phyloP scores from a whole-genome alignment of 2,329 filamentous ascomycete species.

The Aspergillus quadricinctus region DNA sequence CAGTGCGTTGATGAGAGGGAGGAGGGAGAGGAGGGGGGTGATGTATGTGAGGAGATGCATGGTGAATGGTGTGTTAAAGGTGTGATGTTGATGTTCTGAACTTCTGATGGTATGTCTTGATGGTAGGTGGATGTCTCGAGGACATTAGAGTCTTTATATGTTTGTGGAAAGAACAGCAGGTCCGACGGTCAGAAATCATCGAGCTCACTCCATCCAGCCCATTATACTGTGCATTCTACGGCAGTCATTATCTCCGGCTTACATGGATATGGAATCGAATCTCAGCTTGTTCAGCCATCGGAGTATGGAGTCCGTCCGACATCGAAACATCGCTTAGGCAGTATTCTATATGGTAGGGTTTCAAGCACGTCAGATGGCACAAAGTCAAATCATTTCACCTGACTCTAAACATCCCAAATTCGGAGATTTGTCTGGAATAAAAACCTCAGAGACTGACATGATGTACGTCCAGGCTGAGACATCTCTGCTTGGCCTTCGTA shows the following conservation, averaged over 20 bases:
- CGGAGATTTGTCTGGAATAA: not conserved
- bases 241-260: not conserved
- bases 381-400: not conserved
- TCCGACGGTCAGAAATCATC: not conserved
- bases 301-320: not conserved
- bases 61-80: not conserved
- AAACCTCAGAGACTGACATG: not conserved
- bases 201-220: not conserved
- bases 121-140: not conserved
- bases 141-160: not conserved
- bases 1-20: not conserved
- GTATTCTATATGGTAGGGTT: not conserved
- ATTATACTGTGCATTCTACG: not conserved
- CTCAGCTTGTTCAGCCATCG: not conserved
- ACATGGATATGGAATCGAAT: not conserved
- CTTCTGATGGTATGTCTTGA: not conserved
- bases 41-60: slow-evolving; percentile 3
- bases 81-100: not conserved
- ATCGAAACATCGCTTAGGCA: not conserved
- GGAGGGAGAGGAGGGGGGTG: not conserved
- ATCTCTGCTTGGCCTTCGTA: no score
- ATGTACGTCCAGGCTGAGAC: not conserved
- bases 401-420: not conserved
- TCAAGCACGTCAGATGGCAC: not conserved
- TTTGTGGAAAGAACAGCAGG: not conserved